Base-by-base conservation (phyloP, 1,284 basidiomycete genomes). In the Boletus hoseneyae region DNA sequence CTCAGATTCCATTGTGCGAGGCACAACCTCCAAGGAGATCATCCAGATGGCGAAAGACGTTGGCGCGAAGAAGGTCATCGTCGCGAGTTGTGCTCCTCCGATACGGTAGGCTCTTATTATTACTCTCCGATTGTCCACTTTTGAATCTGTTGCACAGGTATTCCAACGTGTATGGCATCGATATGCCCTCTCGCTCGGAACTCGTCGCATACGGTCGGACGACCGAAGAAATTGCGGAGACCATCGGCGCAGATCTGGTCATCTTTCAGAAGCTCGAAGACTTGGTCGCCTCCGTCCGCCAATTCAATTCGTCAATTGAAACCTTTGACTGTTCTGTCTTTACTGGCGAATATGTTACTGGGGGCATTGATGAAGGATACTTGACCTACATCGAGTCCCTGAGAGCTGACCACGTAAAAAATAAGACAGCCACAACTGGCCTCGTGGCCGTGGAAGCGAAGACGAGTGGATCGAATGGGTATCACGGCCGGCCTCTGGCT, bases 41-140 rank as follows among this genome's bases (percentile, higher is more conserved):
- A 85, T 99, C 39, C 95, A 98, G 70, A 99, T 99, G 96, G 97
- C 97, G 29, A 93, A 95, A 66, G 97, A 99, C 63, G 97, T 97
- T 7, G 97, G 97, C 15, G 96, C 97, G n/a, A 93, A 90, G 71
- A 92, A 90, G 61, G 93, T 99, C 61, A 90, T 98, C 58, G 87
- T 99, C 58, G 97, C 97, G 1, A 97, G 93, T 47, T 99, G 96
- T 63, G 93, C 97, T 13, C 97, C 97, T 12, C 93, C 96, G 3
- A 98, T 99, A 64, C 80, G 93, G 79, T 89, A 55, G 32, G 70
- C 6, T 53, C 6, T 39, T 18, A 9, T 2, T 8, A 8, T 39
- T 40, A 29, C 13, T 34, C 8, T 32, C 13, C 10, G 6, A 53
- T 21, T 36, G 40, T 35, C 19, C 42, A 10, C 45, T 16, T 42